Evolutionary conservation across 1,284 basidiomycete genomes (phyloP).

Genomic region (Gomphus bonarii): DNA sequence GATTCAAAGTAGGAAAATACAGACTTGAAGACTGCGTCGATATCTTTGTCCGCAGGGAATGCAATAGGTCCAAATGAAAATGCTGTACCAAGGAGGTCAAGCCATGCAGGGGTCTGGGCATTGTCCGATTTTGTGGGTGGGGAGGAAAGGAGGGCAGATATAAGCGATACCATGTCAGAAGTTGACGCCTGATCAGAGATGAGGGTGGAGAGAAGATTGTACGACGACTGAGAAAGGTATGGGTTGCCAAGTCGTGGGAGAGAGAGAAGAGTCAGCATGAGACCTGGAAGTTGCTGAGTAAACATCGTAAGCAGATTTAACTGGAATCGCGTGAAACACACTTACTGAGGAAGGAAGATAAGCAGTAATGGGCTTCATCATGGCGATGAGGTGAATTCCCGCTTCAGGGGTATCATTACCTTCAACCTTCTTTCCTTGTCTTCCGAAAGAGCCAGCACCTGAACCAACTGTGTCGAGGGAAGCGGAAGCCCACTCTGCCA

Average conservation of each 20-base stretch:
- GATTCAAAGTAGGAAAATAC: slow-evolving; percentile 71
- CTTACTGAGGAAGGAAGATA: slow-evolving; percentile 57
- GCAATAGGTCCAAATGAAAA: slow-evolving; percentile 26
- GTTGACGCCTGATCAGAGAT: slow-evolving; percentile 45
- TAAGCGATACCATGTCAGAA: slow-evolving; percentile 33
- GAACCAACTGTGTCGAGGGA: slow-evolving; percentile 60
- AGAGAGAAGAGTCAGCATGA: slow-evolving; percentile 62
- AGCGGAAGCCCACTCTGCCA: slow-evolving; percentile 69
- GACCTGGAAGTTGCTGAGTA: slow-evolving; percentile 53
- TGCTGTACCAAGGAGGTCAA: slow-evolving; percentile 24
- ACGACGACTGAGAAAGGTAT: slow-evolving; percentile 77
- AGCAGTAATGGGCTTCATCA: slow-evolving; percentile 55
- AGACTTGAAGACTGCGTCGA: slow-evolving; percentile 65
- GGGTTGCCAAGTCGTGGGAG: slow-evolving; percentile 77
- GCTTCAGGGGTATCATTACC: slow-evolving; percentile 50
- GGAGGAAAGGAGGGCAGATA: slow-evolving; percentile 59
- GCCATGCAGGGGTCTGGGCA: slow-evolving; percentile 60
- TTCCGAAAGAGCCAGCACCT: slow-evolving; percentile 41
- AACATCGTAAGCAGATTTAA: background rate
- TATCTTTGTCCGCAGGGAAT: slow-evolving; percentile 30
- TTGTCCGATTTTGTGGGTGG: slow-evolving; percentile 59
- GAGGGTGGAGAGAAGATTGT: slow-evolving; percentile 70
- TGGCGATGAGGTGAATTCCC: slow-evolving; percentile 74
- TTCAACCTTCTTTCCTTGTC: slow-evolving; percentile 53
- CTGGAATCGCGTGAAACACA: slow-evolving; percentile 12